Evolutionary conservation across 441 rosid genomes (phyloP).

Genomic region (Melastoma candidum): DNA sequence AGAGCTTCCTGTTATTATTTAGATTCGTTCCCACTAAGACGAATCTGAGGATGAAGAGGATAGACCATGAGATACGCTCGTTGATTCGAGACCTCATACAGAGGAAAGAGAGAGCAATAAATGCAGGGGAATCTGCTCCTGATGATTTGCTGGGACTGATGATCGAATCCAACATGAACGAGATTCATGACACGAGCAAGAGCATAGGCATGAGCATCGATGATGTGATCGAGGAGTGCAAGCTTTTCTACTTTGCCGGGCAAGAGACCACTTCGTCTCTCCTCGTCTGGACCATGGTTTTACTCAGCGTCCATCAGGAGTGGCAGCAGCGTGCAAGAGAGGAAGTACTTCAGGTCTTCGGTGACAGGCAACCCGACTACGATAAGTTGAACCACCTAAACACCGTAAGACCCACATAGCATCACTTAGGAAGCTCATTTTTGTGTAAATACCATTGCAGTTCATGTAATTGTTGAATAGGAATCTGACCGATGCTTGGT

Average conservation of each 20-base stretch:
- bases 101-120: slow-evolving; percentile 1
- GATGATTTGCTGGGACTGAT: slow-evolving; percentile 35
- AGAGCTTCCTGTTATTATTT: not conserved
- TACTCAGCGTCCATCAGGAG: slow-evolving; percentile 21
- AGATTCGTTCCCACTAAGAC: slow-evolving; percentile 1
- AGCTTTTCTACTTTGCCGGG: slow-evolving; percentile 2
- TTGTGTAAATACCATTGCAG: slow-evolving; percentile 12
- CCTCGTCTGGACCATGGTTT: slow-evolving; percentile 30
- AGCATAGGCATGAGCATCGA: not conserved
- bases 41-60: slow-evolving; percentile 4
- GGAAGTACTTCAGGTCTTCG: slow-evolving; percentile 20
- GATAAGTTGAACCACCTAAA: slow-evolving; percentile 29
- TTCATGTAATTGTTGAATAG: slow-evolving; percentile 16
- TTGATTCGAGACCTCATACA: not conserved
- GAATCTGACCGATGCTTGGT: not conserved
- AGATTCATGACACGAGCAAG: not conserved
- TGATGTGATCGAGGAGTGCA: slow-evolving; percentile 5
- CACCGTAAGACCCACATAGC: slow-evolving; percentile 20
- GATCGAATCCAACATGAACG: slow-evolving; percentile 22
- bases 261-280: slow-evolving; percentile 6
- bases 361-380: slow-evolving; percentile 7
- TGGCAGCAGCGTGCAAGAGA: slow-evolving; percentile 26
- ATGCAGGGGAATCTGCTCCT: slow-evolving; percentile 1
- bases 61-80: not conserved
- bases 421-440: too few relatives aligned